Percentiles rank a stretch among this genome's conserved stretches.
These are phyloP conservation scores for Zalaria obscura DNA, from an alignment of 2,329 filamentous ascomycete species.

Conservation along the genomic window DNA sequence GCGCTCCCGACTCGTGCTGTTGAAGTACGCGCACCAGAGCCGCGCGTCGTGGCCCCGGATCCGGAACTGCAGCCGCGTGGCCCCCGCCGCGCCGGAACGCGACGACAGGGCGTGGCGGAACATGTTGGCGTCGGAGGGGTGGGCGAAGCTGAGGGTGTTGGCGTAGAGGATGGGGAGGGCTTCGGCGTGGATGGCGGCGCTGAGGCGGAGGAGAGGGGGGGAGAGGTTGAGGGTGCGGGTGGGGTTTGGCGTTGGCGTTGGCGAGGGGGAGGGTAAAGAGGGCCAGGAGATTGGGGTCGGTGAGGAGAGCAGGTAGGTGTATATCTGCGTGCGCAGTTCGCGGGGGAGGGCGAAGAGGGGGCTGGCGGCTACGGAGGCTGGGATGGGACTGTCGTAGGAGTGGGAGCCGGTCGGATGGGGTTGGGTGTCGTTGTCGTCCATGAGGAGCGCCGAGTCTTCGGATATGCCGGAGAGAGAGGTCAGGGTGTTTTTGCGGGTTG, in stretches of 20 bases:
- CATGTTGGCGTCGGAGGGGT: conserved; percentile 23
- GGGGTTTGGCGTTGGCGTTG: background rate
- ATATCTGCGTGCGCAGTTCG: conserved; percentile 22
- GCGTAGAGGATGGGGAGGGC: conserved; percentile 20
- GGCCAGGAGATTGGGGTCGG: conserved; percentile 17
- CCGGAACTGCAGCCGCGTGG: conserved; percentile 15
- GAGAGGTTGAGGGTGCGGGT: conserved; percentile 10
- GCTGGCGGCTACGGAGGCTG: conserved; percentile 15
- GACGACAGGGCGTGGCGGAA: conserved; percentile 18
- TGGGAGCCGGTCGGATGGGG: background rate
- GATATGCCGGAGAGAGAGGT: conserved; percentile 6
- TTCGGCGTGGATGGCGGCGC: conserved; percentile 17
- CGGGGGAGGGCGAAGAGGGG: conserved; percentile 19
- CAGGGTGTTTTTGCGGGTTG: conserved; percentile 11
- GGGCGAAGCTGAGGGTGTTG: conserved; percentile 20
- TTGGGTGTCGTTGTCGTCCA: conserved; percentile 9
- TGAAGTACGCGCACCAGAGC: conserved; percentile 23
- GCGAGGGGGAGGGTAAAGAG: conserved; percentile 2
- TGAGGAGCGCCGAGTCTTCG: background rate
- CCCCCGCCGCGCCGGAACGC: conserved; percentile 4
- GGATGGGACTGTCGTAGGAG: conserved; percentile 7
- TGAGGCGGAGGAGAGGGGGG: conserved; percentile 17
- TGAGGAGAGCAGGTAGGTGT: conserved; percentile 15
- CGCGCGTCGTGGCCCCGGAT: conserved; percentile 18
- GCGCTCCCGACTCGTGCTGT: conserved; percentile 12